Percentiles rank a stretch among this genome's conserved stretches.
phyloP scores from a whole-genome alignment of 2,329 filamentous ascomycete species.

The Colletotrichum tofieldiae region DNA sequence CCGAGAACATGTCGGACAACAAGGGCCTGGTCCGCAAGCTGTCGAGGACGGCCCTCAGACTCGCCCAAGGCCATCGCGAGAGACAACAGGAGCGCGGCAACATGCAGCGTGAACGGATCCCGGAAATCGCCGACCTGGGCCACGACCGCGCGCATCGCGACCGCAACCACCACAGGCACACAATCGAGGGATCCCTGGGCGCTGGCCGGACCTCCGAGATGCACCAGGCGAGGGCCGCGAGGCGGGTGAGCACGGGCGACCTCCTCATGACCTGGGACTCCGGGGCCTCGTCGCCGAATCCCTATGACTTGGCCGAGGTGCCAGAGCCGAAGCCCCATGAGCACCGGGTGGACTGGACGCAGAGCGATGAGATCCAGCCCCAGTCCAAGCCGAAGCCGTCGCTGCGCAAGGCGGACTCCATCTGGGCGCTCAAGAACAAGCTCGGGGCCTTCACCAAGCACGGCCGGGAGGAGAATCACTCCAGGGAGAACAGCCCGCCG shows the following conservation, averaged over 20 bases:
- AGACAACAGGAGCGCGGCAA: slow-evolving; percentile 58
- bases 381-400: slow-evolving; percentile 47
- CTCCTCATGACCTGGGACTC: slow-evolving; percentile 46
- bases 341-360: slow-evolving; percentile 71
- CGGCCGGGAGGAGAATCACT: slow-evolving; percentile 48
- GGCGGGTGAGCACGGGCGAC: slow-evolving; percentile 58
- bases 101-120: slow-evolving; percentile 57
- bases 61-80: slow-evolving; percentile 58
- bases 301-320: slow-evolving; percentile 47
- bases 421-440: slow-evolving; percentile 64
- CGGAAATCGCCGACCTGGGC: slow-evolving; percentile 55
- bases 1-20: slow-evolving; percentile 56
- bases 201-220: slow-evolving; percentile 17
- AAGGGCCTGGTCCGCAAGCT: slow-evolving; percentile 58
- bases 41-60: slow-evolving; percentile 59
- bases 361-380: slow-evolving; percentile 64
- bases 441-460: slow-evolving; percentile 55
- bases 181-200: slow-evolving; percentile 50
- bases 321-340: slow-evolving; percentile 49
- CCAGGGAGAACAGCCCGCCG: slow-evolving; percentile 40
- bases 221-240: slow-evolving; percentile 44
- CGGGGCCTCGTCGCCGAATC: slow-evolving; percentile 27
- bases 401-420: slow-evolving; percentile 63
- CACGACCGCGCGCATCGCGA: slow-evolving; percentile 37
- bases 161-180: slow-evolving; percentile 48